These are phyloP conservation scores for Starmerella geochares DNA, from an alignment of 805 yeast species.

Conservation along the genomic window DNA sequence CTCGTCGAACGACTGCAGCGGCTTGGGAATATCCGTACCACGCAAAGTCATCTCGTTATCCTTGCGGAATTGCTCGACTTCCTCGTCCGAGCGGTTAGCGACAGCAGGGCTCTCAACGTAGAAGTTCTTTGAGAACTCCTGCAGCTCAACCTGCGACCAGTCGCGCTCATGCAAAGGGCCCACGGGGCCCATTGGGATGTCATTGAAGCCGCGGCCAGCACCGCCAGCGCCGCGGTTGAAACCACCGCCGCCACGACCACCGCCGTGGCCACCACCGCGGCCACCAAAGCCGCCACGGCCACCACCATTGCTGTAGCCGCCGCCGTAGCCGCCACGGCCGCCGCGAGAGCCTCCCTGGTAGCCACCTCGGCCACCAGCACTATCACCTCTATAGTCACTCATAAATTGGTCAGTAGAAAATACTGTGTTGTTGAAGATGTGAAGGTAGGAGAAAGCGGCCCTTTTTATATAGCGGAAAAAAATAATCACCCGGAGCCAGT, in stretches of 20 bases:
- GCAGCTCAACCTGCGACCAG: slow-evolving; percentile 69
- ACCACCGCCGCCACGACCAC: slow-evolving; percentile 32
- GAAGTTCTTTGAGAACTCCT: slow-evolving; percentile 90
- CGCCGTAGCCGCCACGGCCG: slow-evolving; percentile 16
- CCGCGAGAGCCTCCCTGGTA: slow-evolving; percentile 11
- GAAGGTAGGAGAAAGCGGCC: neutral
- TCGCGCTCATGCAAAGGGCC: slow-evolving; percentile 53
- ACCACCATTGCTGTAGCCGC: slow-evolving; percentile 28
- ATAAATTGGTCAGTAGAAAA: neutral
- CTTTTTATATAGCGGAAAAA: slow-evolving; percentile 1
- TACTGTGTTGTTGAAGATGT: neutral
- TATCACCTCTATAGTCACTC: neutral
- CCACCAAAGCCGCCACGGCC: slow-evolving; percentile 32
- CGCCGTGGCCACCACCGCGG: slow-evolving; percentile 34
- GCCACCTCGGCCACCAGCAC: neutral
- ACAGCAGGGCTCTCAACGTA: slow-evolving; percentile 79
- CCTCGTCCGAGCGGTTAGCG: slow-evolving; percentile 60
- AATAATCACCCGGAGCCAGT: neutral
- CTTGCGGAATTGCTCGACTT: slow-evolving; percentile 65
- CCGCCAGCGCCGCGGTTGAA: slow-evolving; percentile 39
- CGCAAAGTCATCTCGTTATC: slow-evolving; percentile 74
- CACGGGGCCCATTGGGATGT: slow-evolving; percentile 30
- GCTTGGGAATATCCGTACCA: slow-evolving; percentile 86
- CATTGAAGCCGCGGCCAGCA: slow-evolving; percentile 36
- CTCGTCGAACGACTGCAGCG: slow-evolving; percentile 85